Base-by-base conservation (phyloP, 345 rosid species). In the Eucalyptus brandiana region DNA sequence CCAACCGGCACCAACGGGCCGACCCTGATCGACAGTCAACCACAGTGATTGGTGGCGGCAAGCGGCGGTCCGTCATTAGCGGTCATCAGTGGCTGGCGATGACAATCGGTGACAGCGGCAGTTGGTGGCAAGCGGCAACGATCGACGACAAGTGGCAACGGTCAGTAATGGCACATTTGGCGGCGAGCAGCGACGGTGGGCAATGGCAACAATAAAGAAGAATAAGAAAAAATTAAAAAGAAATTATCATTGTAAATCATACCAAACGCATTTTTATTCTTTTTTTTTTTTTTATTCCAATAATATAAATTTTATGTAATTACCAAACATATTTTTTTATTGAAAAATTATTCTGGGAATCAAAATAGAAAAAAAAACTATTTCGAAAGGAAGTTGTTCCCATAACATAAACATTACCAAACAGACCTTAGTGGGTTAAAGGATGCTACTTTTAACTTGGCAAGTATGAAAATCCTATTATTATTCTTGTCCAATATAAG, bases 61-160 rank as follows among this genome's bases (percentile, higher is more conserved):
- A 49, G 18, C 3, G 0, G 0, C 3, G 7, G 0, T 14, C 2
- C 0, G 0, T 49, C 51, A 49, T 49, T 2, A 2, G 1, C 3
- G 6, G 1, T 49, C 51, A 49, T 49, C 3, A 5, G 0, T 49
- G 51, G 51, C 17, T 2, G 0, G 17, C 0, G 6, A 2, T 6
- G 1, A 49, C 17, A 5, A 49, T 5, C 1, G 2, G 1, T 5
- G 51, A 49, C 2, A 49, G 0, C 2, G 6, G 2, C 16, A 1
- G 2, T 48, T 48, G 50, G 50, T 5, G 16, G 6, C 50, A 2
- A 49, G 17, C 0, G 17, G 50, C 17, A 49, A 49, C 7, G 0
- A 49, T 14, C 17, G 2, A 15, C 7, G 0, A 14, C 2, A 49
- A 49, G 51, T 2, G 6, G 51, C 51, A 49, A 49, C 6, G 6